Evolutionary conservation across 345 rosid species (phyloP).

Genomic region (Trapa bicornis): DNA sequence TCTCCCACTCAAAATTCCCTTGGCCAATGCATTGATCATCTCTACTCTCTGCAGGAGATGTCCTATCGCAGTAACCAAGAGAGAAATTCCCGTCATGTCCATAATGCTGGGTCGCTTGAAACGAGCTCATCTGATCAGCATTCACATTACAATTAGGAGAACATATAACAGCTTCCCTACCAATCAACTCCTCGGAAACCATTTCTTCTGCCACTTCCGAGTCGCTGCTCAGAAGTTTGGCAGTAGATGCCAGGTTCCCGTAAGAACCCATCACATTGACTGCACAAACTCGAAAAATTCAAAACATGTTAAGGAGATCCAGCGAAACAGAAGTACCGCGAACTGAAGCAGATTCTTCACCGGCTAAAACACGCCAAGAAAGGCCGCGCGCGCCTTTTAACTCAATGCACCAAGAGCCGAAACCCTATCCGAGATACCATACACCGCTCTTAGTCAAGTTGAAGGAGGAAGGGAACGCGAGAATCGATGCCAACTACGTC

Average conservation of each 20-base stretch:
- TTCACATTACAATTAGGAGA: neutral
- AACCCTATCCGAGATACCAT: neutral
- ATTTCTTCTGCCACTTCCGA: neutral
- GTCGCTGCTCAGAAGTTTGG: neutral
- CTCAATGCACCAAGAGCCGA: neutral
- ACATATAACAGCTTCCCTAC: neutral
- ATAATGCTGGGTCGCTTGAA: neutral
- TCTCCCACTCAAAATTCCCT: neutral
- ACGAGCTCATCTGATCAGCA: neutral
- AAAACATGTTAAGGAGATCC: neutral
- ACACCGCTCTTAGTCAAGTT: neutral
- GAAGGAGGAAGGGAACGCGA: neutral
- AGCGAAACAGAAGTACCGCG: neutral
- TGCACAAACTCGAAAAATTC: neutral
- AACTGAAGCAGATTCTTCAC: neutral
- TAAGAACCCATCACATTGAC: neutral
- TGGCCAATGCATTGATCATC: neutral
- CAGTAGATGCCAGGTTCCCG: slow-evolving; percentile 1
- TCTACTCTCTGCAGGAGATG: neutral
- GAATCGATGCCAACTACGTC: neutral
- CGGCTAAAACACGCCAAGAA: neutral
- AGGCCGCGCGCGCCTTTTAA: neutral
- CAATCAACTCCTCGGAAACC: neutral
- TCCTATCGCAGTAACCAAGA: neutral
- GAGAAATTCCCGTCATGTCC: neutral